Evolutionary conservation across 768 basidiomycete species (phyloP).

Genomic region (Sporobolomyces roseus): DNA sequence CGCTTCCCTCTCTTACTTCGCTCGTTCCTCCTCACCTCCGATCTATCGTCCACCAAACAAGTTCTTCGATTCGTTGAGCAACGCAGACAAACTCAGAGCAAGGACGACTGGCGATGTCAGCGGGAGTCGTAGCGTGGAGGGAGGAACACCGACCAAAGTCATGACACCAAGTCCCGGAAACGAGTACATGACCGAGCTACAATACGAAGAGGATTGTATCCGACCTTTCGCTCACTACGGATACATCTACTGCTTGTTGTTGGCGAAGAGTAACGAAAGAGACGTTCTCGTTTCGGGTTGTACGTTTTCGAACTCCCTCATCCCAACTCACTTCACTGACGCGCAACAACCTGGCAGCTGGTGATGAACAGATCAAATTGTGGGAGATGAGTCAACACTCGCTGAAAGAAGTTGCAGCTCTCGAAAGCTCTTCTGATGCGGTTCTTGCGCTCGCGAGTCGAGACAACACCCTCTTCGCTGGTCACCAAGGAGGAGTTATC

Average conservation of each 20-base stretch:
- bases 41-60: slow-evolving; percentile 39
- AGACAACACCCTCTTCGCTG: slow-evolving; percentile 81
- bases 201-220: slow-evolving; percentile 55
- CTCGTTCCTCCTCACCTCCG: slow-evolving; percentile 34
- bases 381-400: slow-evolving; percentile 22
- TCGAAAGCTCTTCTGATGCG: slow-evolving; percentile 50
- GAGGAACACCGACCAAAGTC: neutral
- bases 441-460: slow-evolving; percentile 71
- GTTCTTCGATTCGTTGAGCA: slow-evolving; percentile 42
- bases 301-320: slow-evolving; percentile 3
- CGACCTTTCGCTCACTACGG: slow-evolving; percentile 89
- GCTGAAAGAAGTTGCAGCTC: slow-evolving; percentile 21
- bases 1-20: slow-evolving; percentile 12
- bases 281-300: slow-evolving; percentile 46
- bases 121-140: neutral
- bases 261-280: slow-evolving; percentile 52
- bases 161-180: slow-evolving; percentile 2
- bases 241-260: slow-evolving; percentile 63
- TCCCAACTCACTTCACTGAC: fast-evolving
- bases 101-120: slow-evolving; percentile 4
- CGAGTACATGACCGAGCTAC: slow-evolving; percentile 30
- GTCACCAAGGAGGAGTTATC: slow-evolving; percentile 89
- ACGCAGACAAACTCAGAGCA: slow-evolving; percentile 27
- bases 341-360: slow-evolving; percentile 50
- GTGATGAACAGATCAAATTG: slow-evolving; percentile 86